Conservation (phyloP, 495 filamentous ascomycete genomes). For the Elasticomyces elasticus region DNA sequence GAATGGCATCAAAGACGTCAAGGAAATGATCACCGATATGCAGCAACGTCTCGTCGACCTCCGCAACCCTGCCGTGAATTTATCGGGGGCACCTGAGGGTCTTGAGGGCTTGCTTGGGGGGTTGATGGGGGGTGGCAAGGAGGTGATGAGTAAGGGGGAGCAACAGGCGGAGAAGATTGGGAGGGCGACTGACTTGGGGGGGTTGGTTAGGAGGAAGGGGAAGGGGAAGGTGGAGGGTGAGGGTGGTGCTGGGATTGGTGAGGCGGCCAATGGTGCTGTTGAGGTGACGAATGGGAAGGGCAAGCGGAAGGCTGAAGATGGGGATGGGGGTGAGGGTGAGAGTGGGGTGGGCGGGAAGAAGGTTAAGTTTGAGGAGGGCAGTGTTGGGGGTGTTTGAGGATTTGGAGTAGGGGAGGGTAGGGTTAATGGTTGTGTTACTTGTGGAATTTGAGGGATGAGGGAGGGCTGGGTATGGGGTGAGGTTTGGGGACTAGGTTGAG, state of each 20-base stretch:
- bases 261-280: background rate
- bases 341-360: conserved; percentile 25
- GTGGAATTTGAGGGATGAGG: too few relatives aligned
- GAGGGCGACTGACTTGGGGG: conserved; percentile 73
- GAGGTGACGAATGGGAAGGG: conserved; percentile 14
- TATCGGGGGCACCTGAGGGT: conserved; percentile 34
- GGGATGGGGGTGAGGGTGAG: conserved; percentile 10
- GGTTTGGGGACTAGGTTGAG: too few relatives aligned
- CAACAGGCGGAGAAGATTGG: conserved; percentile 74
- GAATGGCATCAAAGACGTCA: conserved; percentile 66
- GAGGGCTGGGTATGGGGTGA: too few relatives aligned
- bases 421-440: too few relatives aligned
- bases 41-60: conserved; percentile 75
- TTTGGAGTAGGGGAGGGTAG: background rate
- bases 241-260: background rate
- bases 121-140: conserved; percentile 56
- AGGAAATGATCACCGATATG: conserved; percentile 81
- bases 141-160: conserved; percentile 51
- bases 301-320: conserved; percentile 27
- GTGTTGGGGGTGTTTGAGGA: background rate
- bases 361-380: conserved; percentile 27
- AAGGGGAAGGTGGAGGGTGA: background rate
- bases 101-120: conserved; percentile 60
- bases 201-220: conserved; percentile 69
- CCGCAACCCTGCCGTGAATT: conserved; percentile 49